Evolutionary conservation across 2,329 filamentous ascomycete species (phyloP).

Genomic region (Talaromyces sp.): DNA sequence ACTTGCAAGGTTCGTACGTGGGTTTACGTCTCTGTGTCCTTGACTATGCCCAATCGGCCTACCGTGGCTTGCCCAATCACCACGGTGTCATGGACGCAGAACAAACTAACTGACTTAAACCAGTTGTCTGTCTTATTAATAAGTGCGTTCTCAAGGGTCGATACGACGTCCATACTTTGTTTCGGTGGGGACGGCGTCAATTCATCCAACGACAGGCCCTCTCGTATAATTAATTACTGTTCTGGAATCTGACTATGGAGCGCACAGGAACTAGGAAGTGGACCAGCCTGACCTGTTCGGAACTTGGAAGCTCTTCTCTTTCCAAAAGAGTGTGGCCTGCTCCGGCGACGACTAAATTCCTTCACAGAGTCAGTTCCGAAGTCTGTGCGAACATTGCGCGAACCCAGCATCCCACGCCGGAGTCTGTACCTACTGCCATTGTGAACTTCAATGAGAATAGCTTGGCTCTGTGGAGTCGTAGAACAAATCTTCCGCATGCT

Average conservation of each 20-base stretch:
- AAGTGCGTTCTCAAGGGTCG: neutral
- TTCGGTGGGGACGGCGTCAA: conserved; percentile 9
- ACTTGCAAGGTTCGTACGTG: neutral
- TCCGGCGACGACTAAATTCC: neutral
- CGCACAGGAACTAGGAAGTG: neutral
- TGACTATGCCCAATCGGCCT: conserved; percentile 3
- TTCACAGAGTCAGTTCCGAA: neutral
- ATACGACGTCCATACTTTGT: conserved; percentile 7
- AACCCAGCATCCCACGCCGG: neutral
- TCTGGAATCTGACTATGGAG: neutral
- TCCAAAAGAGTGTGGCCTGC: neutral
- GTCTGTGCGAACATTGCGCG: neutral
- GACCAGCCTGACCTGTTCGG: neutral
- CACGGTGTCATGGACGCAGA: neutral
- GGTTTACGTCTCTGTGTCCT: too few species aligned
- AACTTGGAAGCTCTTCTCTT: neutral
- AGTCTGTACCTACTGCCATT: neutral
- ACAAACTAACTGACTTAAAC: too few species aligned
- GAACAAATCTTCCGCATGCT: neutral
- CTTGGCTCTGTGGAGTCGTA: neutral
- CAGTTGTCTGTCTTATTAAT: neutral
- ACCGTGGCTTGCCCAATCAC: conserved; percentile 1
- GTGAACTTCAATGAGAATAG: neutral
- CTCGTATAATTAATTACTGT: conserved; percentile 8
- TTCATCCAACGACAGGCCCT: neutral